Evolutionary conservation across 1,139 yeast species (phyloP).

Genomic region (Debaryomyces robertsiae): DNA sequence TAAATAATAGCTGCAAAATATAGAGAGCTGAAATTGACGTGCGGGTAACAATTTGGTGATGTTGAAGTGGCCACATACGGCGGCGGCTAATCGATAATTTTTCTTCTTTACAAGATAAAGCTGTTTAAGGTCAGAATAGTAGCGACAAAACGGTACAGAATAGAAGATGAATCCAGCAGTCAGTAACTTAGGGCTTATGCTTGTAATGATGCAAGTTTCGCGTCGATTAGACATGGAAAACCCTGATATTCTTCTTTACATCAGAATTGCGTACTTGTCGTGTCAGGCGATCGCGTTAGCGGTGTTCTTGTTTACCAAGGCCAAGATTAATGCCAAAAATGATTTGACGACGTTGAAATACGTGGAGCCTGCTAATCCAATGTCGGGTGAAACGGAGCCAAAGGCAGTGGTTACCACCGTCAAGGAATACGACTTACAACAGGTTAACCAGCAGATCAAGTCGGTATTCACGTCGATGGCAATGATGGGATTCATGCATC

Average conservation of each 20-base stretch:
- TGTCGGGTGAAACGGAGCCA: slow-evolving; percentile 74
- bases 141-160: too few relatives aligned
- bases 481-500: slow-evolving; percentile 98
- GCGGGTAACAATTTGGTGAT: slow-evolving; percentile 8
- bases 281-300: slow-evolving; percentile 68
- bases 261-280: slow-evolving; percentile 70
- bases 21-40: slow-evolving; percentile 2
- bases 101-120: too few relatives aligned
- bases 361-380: slow-evolving; percentile 81
- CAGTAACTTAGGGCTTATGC: slow-evolving; percentile 85
- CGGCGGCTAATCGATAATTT: too few relatives aligned
- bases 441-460: slow-evolving; percentile 76
- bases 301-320: slow-evolving; percentile 66
- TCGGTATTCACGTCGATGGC: slow-evolving; percentile 87
- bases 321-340: slow-evolving; percentile 69
- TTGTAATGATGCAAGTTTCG: slow-evolving; percentile 95
- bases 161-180: slow-evolving; percentile 78
- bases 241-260: slow-evolving; percentile 72
- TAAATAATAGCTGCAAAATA: slow-evolving; percentile 7
- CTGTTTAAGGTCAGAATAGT: too few relatives aligned
- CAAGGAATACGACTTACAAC: slow-evolving; percentile 90
- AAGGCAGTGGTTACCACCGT: slow-evolving; percentile 86
- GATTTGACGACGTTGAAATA: slow-evolving; percentile 91
- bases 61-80: neutral
- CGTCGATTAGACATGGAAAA: slow-evolving; percentile 89